Evolutionary conservation across 2,329 filamentous ascomycete species (phyloP), one percentile per base, ranked within the genome.

Genomic region (Aspergillus glaucus): DNA sequence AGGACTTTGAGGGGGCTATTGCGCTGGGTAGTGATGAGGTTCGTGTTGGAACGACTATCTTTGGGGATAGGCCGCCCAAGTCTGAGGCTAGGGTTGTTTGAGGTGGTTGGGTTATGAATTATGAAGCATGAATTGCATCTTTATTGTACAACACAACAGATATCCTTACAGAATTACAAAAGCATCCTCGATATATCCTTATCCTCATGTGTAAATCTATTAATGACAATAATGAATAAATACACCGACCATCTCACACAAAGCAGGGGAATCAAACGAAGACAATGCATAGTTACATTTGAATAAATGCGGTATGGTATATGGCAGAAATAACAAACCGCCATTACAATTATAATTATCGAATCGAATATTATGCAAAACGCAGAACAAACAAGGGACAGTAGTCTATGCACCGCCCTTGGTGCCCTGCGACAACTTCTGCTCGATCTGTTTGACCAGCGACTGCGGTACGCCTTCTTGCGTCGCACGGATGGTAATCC

Each of bases 1-100:
- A 88, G 62, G 93, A 98, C 69, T 98, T 92, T 67, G 91, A 95
- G 74, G 87, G 85, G 6, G 93, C 93, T 0, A 85, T 97, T 62
- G 72, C 70, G 10, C 75, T 89, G 75, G 93, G 93, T 0, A 96
- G 91, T 71, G 79, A 82, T 58, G 90, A 97, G 76, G 91, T 98
- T 5, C 80, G 93, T 50, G 82, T 98, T 7, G 93, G 93, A 1
- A 97, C 89, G 63, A 92, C 88, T 2, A 95, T 98, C 50, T 98
- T 98, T 66, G 93, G 93, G 1, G 75, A 84, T 63, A 79, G 93
- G 62, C 89, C 89, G 14, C 76, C 81, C 34, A 94, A 86, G 77
- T 81, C 81, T 44, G 87, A 94, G 69, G 88, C 88, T 2, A 86
- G 85, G 70, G 75, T 93, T 42, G 75, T 64, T 45, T 67, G 37